Percentiles rank a stretch among this genome's conserved stretches.
Conservation (phyloP, 805 yeast species). For the Kurtzmaniella fragi region DNA sequence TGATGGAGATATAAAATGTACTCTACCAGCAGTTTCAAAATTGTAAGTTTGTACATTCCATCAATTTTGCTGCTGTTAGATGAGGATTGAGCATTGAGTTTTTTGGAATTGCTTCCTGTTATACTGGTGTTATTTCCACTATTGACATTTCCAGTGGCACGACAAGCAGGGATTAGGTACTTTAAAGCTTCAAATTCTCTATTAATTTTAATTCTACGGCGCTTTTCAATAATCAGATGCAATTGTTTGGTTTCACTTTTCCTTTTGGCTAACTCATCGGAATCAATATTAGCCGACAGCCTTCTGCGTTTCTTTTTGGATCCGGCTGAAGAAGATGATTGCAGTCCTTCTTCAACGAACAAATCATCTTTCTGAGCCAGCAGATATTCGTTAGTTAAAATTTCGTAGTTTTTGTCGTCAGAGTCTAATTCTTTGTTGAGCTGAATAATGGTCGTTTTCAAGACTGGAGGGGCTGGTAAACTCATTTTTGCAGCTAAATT, state of each 20-base stretch:
- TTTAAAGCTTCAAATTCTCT: slow-evolving; percentile 79
- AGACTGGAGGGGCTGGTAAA: slow-evolving; percentile 37
- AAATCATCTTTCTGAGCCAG: slow-evolving; percentile 1
- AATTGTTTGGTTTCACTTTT: slow-evolving; percentile 39
- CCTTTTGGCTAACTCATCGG: slow-evolving; percentile 38
- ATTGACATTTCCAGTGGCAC: slow-evolving; percentile 32
- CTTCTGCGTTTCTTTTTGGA: slow-evolving; percentile 35
- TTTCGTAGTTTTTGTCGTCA: slow-evolving; percentile 38
- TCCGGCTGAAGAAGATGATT: background rate
- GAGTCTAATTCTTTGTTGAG: slow-evolving; percentile 38
- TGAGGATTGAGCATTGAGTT: slow-evolving; percentile 2
- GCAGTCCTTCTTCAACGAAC: slow-evolving; percentile 1
- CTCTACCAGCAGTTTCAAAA: slow-evolving; percentile 77
- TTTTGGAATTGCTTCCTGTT: slow-evolving; percentile 13
- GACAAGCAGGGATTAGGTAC: slow-evolving; percentile 73
- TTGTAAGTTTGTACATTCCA: slow-evolving; percentile 77
- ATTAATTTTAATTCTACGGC: slow-evolving; percentile 73
- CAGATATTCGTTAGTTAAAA: slow-evolving; percentile 35
- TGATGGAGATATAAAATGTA: slow-evolving; percentile 68
- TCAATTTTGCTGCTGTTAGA: slow-evolving; percentile 37
- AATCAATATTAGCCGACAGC: slow-evolving; percentile 31
- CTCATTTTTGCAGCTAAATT: slow-evolving; percentile 1
- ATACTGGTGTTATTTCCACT: slow-evolving; percentile 10
- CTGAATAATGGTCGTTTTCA: slow-evolving; percentile 42
- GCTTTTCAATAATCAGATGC: slow-evolving; percentile 77